Conservation (phyloP, 495 filamentous ascomycete species). For the Oleoguttula mirabilis region DNA sequence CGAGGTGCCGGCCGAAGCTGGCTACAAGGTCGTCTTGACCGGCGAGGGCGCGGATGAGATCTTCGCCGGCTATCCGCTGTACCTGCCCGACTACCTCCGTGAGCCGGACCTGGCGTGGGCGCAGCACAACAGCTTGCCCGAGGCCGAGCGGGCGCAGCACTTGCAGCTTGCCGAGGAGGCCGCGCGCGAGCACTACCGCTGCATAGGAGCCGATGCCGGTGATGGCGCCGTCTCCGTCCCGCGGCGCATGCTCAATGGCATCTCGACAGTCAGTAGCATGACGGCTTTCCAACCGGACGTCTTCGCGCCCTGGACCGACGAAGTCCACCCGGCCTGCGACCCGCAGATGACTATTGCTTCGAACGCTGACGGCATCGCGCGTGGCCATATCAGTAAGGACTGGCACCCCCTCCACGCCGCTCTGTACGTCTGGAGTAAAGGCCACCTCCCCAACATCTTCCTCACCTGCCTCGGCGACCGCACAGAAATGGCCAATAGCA, state of each 20-base stretch:
- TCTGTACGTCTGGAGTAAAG: slow-evolving; percentile 34
- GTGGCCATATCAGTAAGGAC: slow-evolving; percentile 24
- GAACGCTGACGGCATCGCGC: slow-evolving; percentile 21
- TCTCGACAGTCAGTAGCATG: slow-evolving; percentile 35
- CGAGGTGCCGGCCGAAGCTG: slow-evolving; percentile 30
- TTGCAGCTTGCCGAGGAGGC: slow-evolving; percentile 10
- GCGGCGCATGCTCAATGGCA: slow-evolving; percentile 32
- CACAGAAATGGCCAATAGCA: slow-evolving; percentile 39
- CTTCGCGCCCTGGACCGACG: slow-evolving; percentile 16
- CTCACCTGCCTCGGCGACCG: slow-evolving; percentile 39
- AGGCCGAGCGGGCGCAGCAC: slow-evolving; percentile 3
- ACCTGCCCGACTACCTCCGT: slow-evolving; percentile 32
- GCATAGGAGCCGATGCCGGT: slow-evolving; percentile 13
- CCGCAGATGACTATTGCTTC: slow-evolving; percentile 18
- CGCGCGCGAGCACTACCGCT: slow-evolving; percentile 12
- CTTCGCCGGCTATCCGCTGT: slow-evolving; percentile 40
- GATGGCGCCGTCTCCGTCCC: slow-evolving; percentile 27
- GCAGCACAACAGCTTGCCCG: slow-evolving; percentile 18
- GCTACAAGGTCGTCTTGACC: slow-evolving; percentile 40
- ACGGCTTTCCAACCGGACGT: slow-evolving; percentile 26
- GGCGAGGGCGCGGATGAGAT: slow-evolving; percentile 44
- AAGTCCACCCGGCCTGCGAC: slow-evolving; percentile 1
- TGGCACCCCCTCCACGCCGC: slow-evolving; percentile 43
- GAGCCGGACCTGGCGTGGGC: slow-evolving; percentile 36
- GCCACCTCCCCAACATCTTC: slow-evolving; percentile 32